These are phyloP conservation scores for Rutidosis leptorrhynchoides DNA, from an alignment of 129 eudicot species.

Conservation along the genomic window DNA sequence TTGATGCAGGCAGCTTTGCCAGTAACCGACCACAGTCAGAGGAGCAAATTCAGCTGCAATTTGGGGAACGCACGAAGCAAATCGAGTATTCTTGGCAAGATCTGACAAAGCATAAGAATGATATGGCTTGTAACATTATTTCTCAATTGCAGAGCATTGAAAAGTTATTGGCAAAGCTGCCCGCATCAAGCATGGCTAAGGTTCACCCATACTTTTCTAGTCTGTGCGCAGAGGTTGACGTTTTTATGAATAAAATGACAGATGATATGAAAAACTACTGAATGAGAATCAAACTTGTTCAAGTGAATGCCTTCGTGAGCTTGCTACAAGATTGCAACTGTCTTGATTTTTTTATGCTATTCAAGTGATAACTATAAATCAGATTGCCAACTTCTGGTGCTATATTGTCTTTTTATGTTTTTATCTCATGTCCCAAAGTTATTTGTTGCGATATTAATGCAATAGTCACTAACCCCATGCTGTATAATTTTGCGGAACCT, in stretches of 20 bases:
- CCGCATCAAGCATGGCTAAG: not conserved
- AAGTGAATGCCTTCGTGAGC: not conserved
- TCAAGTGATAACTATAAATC: not conserved
- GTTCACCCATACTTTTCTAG: no score
- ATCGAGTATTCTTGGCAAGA: not conserved
- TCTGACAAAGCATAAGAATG: not conserved
- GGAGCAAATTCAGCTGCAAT: not conserved
- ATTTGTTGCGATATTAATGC: no score
- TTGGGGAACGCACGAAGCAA: no score
- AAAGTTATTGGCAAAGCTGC: not conserved
- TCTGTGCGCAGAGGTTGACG: slow-evolving; percentile 8
- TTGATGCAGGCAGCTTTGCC: no score
- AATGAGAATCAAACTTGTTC: not conserved
- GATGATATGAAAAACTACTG: slow-evolving; percentile 4
- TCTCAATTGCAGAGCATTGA: not conserved
- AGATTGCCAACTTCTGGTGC: not conserved
- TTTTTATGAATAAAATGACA: not conserved
- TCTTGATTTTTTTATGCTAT: no score
- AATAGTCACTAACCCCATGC: no score
- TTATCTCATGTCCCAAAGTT: not conserved
- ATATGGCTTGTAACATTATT: no score
- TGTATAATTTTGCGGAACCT: no score
- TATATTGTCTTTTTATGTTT: not conserved
- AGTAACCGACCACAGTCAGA: not conserved
- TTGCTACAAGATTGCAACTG: not conserved